Percentiles rank a stretch among this genome's conserved stretches.
Conservation (phyloP, 2,329 filamentous ascomycete genomes). For the Neopestalotiopsis clavispora region DNA sequence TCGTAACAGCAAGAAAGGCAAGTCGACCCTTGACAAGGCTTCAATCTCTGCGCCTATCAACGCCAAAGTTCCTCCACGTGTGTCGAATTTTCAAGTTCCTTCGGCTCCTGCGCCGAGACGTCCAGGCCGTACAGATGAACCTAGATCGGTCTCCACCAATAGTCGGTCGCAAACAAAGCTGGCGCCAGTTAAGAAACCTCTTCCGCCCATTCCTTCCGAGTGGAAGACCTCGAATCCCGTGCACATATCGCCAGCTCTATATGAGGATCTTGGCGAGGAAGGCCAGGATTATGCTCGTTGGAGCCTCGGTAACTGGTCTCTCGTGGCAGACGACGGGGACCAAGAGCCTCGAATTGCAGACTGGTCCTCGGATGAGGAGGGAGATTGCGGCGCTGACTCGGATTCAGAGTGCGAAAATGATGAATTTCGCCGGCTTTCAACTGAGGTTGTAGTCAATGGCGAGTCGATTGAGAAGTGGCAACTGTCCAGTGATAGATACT, state of each 20-base stretch:
- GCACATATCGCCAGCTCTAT: background rate
- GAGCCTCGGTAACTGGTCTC: background rate
- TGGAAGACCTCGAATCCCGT: conserved; percentile 12
- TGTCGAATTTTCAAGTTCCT: background rate
- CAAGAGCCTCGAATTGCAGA: background rate
- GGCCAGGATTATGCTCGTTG: background rate
- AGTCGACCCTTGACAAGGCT: background rate
- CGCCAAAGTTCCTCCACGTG: background rate
- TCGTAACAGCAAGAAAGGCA: conserved; percentile 1
- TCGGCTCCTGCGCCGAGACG: background rate
- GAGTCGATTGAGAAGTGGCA: background rate
- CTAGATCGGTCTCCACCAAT: background rate
- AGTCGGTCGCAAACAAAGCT: background rate
- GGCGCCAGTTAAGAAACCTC: background rate
- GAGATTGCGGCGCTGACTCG: background rate
- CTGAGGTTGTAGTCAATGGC: background rate
- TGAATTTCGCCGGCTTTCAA: background rate
- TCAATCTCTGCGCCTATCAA: conserved; percentile 8
- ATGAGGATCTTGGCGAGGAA: background rate
- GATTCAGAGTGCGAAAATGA: background rate
- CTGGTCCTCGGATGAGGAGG: background rate
- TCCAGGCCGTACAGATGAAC: background rate
- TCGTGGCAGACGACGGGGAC: background rate
- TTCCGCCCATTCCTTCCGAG: background rate
- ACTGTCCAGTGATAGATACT: background rate